Percentiles rank a stretch among this genome's conserved stretches.
phyloP scores from a whole-genome alignment of 2,329 filamentous ascomycete genomes.

The Ambrosiella xylebori region DNA sequence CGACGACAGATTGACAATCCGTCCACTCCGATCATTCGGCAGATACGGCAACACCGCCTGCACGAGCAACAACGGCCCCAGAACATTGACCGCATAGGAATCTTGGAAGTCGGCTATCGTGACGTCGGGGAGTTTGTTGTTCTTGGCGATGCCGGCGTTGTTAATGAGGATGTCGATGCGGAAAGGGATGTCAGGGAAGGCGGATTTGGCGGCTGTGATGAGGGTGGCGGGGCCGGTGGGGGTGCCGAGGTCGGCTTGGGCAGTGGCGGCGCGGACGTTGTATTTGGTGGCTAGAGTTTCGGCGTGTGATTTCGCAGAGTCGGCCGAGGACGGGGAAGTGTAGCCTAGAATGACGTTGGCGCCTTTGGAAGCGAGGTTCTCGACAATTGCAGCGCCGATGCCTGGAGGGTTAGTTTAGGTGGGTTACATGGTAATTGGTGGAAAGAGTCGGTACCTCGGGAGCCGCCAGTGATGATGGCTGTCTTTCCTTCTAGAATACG shows the following conservation, averaged over 20 bases:
- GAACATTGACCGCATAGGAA: constrained; percentile 66
- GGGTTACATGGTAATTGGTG: background rate
- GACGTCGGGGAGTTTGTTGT: constrained; percentile 47
- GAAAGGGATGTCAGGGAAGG: constrained; percentile 38
- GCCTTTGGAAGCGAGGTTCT: constrained; percentile 57
- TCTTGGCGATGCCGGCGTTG: constrained; percentile 59
- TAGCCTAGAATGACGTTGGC: constrained; percentile 54
- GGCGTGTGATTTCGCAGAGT: constrained; percentile 43
- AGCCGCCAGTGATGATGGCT: constrained; percentile 63
- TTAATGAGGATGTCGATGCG: constrained; percentile 74
- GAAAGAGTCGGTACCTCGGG: constrained; percentile 39
- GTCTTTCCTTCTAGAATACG: constrained; percentile 53
- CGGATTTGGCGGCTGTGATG: constrained; percentile 38
- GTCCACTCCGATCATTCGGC: constrained; percentile 45
- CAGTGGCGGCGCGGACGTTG: constrained; percentile 39
- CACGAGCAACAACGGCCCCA: constrained; percentile 61
- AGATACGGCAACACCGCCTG: constrained; percentile 57
- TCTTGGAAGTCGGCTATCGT: constrained; percentile 47
- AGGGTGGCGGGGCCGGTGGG: constrained; percentile 42
- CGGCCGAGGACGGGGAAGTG: constrained; percentile 29
- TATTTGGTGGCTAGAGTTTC: constrained; percentile 36
- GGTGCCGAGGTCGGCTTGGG: constrained; percentile 56
- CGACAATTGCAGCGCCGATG: constrained; percentile 47
- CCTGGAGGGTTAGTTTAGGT: constrained; percentile 28
- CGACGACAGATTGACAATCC: constrained; percentile 38